These are phyloP conservation scores for Echium plantagineum DNA, from an alignment of 257 asterid genomes.

Conservation along the genomic window DNA sequence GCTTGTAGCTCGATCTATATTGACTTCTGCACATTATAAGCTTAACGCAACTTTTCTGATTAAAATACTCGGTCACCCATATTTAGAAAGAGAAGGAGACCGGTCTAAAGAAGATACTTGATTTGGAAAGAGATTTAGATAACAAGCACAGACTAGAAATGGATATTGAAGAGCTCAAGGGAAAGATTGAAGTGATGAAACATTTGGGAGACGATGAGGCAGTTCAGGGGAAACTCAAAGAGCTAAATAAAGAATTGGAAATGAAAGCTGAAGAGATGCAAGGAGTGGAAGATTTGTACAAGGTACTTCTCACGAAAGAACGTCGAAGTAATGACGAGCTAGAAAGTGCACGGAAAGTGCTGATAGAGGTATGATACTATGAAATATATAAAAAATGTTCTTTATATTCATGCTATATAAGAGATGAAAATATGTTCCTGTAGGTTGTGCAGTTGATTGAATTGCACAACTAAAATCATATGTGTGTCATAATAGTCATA, in stretches of 20 bases:
- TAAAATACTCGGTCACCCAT: background rate
- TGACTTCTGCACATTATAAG: background rate
- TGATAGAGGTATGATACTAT: slow-evolving; percentile 42
- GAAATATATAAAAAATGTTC: background rate
- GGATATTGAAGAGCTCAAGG: slow-evolving; percentile 32
- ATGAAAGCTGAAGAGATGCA: slow-evolving; percentile 30
- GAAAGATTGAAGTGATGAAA: slow-evolving; percentile 32
- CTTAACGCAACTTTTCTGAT: background rate
- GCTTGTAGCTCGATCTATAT: background rate
- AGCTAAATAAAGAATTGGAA: slow-evolving; percentile 23
- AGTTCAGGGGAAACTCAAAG: slow-evolving; percentile 25
- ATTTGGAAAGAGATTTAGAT: slow-evolving; percentile 27
- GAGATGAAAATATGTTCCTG: background rate
- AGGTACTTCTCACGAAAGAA: slow-evolving; percentile 33
- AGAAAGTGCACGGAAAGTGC: slow-evolving; percentile 44
- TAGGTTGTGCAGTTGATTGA: background rate
- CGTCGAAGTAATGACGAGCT: slow-evolving; percentile 51
- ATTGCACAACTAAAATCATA: background rate
- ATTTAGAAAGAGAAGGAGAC: slow-evolving; percentile 15
- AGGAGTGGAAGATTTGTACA: slow-evolving; percentile 14
- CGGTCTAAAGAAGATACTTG: slow-evolving; percentile 18
- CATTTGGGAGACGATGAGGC: slow-evolving; percentile 37
- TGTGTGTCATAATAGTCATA: background rate
- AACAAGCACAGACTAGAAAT: slow-evolving; percentile 22
- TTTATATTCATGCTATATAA: background rate